Evolutionary conservation across 1,284 basidiomycete species (phyloP).

Genomic region (Butyriboletus appendiculatus): DNA sequence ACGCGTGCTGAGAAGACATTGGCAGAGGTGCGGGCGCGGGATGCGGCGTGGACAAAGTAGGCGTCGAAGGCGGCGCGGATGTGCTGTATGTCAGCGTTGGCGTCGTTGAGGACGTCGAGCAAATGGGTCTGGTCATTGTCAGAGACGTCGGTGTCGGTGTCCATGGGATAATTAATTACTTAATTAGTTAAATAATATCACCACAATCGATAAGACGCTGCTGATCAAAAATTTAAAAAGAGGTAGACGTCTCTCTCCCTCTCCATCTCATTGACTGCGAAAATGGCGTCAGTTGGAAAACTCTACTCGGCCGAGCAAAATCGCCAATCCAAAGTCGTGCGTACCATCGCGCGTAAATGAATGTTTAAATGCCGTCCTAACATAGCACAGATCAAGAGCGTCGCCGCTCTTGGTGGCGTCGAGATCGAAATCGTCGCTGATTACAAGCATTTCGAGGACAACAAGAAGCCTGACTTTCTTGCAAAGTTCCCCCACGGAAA

Average conservation of each 20-base stretch:
- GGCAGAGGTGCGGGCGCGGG: slow-evolving; percentile 69
- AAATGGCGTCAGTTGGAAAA: slow-evolving; percentile 62
- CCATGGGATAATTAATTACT: slow-evolving; percentile 24
- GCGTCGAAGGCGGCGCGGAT: slow-evolving; percentile 69
- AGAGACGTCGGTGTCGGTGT: slow-evolving; percentile 30
- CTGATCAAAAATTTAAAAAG: slow-evolving; percentile 29
- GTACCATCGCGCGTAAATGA: slow-evolving; percentile 27
- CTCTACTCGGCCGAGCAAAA: slow-evolving; percentile 54
- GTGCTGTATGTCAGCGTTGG: not conserved
- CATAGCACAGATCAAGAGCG: slow-evolving; percentile 61
- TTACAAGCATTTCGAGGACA: slow-evolving; percentile 72
- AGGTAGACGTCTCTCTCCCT: slow-evolving; percentile 2
- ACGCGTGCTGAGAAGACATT: slow-evolving; percentile 76
- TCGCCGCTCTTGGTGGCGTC: slow-evolving; percentile 72
- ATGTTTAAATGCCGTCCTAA: slow-evolving; percentile 3
- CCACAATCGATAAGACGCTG: slow-evolving; percentile 36
- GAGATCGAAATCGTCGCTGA: slow-evolving; percentile 58
- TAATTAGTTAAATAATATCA: slow-evolving; percentile 19
- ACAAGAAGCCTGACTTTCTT: slow-evolving; percentile 78
- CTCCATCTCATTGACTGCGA: slow-evolving; percentile 18
- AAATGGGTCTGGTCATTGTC: slow-evolving; percentile 27
- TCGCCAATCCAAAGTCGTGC: slow-evolving; percentile 50
- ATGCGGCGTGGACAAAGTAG: slow-evolving; percentile 73
- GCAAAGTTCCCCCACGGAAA: slow-evolving; percentile 83
- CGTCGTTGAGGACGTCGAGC: slow-evolving; percentile 16